Conservation (phyloP, 768 basidiomycete genomes). For the Kwoniella botswanensis region DNA sequence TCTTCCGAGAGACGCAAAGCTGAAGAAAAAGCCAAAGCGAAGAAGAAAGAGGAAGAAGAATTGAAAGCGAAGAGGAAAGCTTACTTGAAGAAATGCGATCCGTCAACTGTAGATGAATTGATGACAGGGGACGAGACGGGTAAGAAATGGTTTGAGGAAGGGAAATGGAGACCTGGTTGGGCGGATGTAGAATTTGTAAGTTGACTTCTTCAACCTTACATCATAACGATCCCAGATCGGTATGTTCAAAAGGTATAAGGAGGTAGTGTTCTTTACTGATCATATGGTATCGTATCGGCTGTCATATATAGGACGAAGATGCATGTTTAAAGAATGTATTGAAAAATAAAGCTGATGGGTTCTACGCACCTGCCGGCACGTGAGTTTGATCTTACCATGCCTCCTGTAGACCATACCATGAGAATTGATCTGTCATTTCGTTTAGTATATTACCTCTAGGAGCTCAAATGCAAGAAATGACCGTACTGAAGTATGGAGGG, state of each 20-base stretch:
- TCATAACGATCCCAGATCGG: no score
- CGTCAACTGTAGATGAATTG: slow-evolving; percentile 39
- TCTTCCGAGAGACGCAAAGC: slow-evolving; percentile 9
- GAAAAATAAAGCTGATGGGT: slow-evolving; percentile 45
- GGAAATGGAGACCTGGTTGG: slow-evolving; percentile 53
- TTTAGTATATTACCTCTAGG: slow-evolving; percentile 52
- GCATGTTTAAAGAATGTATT: slow-evolving; percentile 50
- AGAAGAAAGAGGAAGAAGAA: slow-evolving; percentile 29
- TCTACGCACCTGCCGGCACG: slow-evolving; percentile 52
- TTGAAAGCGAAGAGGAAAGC: slow-evolving; percentile 32
- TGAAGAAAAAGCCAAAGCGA: slow-evolving; percentile 15
- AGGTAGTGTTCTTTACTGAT: no score
- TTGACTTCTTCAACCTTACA: neutral
- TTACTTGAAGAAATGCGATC: slow-evolving; percentile 39
- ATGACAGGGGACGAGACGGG: slow-evolving; percentile 33
- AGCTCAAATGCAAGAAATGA: slow-evolving; percentile 52
- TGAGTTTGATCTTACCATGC: slow-evolving; percentile 23
- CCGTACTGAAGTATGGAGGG: slow-evolving; percentile 57
- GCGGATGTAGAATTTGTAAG: slow-evolving; percentile 52
- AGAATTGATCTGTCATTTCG: neutral
- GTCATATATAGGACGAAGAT: slow-evolving; percentile 39
- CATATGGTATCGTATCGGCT: no score
- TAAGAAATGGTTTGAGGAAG: slow-evolving; percentile 36
- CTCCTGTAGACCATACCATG: neutral
- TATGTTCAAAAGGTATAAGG: no score